Base-by-base conservation (phyloP, 805 yeast genomes). In the Yarrowia yakushimensis region DNA sequence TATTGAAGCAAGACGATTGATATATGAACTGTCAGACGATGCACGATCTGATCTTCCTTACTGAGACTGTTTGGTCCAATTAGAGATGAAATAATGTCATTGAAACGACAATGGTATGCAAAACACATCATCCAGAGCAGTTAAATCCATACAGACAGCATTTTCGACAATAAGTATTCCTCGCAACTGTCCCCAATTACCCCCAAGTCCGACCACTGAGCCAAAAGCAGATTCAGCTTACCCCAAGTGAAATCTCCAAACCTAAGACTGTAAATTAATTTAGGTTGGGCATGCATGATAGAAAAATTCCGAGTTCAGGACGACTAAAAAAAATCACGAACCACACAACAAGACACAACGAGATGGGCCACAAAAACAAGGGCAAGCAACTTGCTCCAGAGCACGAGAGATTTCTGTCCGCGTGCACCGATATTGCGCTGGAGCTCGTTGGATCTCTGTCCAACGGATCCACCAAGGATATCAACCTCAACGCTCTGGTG, bases 391-490 rank as follows among this genome's bases (percentile, higher is more conserved):
- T 85, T 42, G 88, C 92, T 20, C 96, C 97, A 1, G 98, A 92
- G 71, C 90, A 88, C 74, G 99, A 93, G 76, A 81, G 98, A 64
- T 93, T 93, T 71, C 76, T 93, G 45, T 91, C 88, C 72, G 90
- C 97, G 73, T 91, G 97, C 75, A 88, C 96, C 25, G 98, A 92
- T 70, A 88, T 92, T 54, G 88, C 97, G 2, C 77, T 88, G 50
- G 97, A 91, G 73, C 79, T 92, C 43, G 94, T 92, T 18, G 82
- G 86, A 22, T 86, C 96, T 6, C 78, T 90, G 27, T 30, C 46
- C n/a, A 41, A 55, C 61, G 84, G 88, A 63, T 80, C 83, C 22
- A 82, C 88, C 37, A 87, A 82, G 68, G 96, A 89, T 69, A 85
- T 93, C 68, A 94, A 94, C 72, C 77, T 94, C 69, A 94, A 94